phyloP scores from a whole-genome alignment of 2,329 filamentous ascomycete genomes.

The Cryphonectria japonica region DNA sequence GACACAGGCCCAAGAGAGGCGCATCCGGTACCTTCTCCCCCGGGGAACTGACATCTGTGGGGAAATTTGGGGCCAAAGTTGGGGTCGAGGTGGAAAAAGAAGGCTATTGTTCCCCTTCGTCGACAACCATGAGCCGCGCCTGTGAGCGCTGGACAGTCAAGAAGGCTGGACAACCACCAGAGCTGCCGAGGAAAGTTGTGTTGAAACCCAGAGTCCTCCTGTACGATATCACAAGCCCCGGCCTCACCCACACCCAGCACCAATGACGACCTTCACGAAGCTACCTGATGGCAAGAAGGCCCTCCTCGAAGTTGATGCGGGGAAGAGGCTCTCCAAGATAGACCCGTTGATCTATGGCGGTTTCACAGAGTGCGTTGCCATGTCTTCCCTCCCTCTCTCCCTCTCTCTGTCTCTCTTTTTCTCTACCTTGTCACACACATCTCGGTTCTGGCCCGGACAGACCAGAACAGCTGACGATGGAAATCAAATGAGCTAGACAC shows the following conservation, averaged over 20 bases:
- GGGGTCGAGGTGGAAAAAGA: slow-evolving; percentile 17
- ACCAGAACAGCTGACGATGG: background rate
- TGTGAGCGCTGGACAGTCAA: slow-evolving; percentile 8
- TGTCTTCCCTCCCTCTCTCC: background rate
- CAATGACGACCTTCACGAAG: slow-evolving; percentile 75
- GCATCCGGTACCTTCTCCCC: slow-evolving; percentile 9
- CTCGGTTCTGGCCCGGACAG: background rate
- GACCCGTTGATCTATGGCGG: slow-evolving; percentile 82
- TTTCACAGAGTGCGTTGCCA: slow-evolving; percentile 72
- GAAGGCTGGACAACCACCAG: slow-evolving; percentile 17
- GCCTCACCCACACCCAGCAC: slow-evolving; percentile 26
- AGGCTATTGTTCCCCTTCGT: slow-evolving; percentile 11
- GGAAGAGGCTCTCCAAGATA: slow-evolving; percentile 71
- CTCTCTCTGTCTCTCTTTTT: background rate
- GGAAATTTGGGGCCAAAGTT: slow-evolving; percentile 17
- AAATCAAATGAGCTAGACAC: slow-evolving; percentile 55
- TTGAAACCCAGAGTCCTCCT: background rate
- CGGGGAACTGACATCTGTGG: slow-evolving; percentile 2
- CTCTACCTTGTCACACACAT: background rate
- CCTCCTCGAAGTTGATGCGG: slow-evolving; percentile 67
- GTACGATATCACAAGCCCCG: slow-evolving; percentile 3
- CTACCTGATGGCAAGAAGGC: slow-evolving; percentile 64
- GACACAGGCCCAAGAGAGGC: slow-evolving; percentile 7
- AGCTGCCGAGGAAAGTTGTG: background rate
- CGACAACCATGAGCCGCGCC: background rate